phyloP scores from a whole-genome alignment of 2,329 filamentous ascomycete genomes.

The Botrytis galanthina region DNA sequence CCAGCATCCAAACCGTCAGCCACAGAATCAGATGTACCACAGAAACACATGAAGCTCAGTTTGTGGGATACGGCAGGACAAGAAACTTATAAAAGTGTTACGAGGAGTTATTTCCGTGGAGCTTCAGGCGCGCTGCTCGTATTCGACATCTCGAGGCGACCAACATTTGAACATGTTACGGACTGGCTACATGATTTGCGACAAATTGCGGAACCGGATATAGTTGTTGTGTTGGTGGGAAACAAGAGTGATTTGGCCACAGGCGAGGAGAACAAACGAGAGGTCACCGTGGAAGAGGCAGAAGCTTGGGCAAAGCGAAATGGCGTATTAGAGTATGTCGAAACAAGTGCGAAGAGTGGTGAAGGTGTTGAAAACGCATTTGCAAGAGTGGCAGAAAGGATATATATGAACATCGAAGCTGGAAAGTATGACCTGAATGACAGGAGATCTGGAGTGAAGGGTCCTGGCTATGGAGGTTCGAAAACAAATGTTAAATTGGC shows the following conservation, averaged over 20 bases:
- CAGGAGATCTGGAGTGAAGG: conserved; percentile 86
- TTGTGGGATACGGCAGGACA: conserved; percentile 97
- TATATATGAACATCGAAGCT: conserved; percentile 94
- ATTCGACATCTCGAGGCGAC: conserved; percentile 85
- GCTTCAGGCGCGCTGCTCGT: conserved; percentile 77
- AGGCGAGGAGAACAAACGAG: conserved; percentile 60
- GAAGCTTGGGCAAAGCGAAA: conserved; percentile 85
- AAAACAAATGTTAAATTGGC: conserved; percentile 47
- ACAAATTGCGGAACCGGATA: conserved; percentile 92
- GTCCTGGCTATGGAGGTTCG: conserved; percentile 52
- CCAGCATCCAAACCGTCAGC: conserved; percentile 35
- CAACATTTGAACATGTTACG: conserved; percentile 84
- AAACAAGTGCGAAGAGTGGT: conserved; percentile 93
- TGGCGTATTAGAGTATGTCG: conserved; percentile 87
- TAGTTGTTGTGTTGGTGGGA: conserved; percentile 90
- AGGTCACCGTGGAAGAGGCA: conserved; percentile 80
- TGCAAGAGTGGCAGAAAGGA: conserved; percentile 87
- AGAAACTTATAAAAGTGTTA: conserved; percentile 96
- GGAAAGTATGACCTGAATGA: conserved; percentile 91
- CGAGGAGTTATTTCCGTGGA: conserved; percentile 72
- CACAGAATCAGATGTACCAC: conserved; percentile 57
- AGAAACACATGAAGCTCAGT: conserved; percentile 87
- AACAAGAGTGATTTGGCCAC: conserved; percentile 85
- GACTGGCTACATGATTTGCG: conserved; percentile 93
- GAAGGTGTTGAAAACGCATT: conserved; percentile 94